Conservation (phyloP, 2,329 filamentous ascomycete genomes). For the Botrytis tulipae region DNA sequence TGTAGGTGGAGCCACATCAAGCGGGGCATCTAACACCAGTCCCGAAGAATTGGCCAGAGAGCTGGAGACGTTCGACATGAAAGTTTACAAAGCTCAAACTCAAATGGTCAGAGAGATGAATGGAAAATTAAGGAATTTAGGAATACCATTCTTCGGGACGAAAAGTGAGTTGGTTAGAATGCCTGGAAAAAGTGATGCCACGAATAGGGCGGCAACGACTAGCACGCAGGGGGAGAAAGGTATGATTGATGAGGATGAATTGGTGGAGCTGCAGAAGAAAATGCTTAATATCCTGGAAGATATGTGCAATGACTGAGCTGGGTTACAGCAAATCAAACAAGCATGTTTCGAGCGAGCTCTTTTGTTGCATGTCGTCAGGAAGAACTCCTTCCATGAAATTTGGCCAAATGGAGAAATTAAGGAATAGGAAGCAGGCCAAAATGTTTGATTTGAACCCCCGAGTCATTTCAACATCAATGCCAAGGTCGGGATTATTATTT, state of each 20-base stretch:
- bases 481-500: slow-evolving; percentile 7
- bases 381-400: slow-evolving; percentile 18
- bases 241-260: slow-evolving; percentile 43
- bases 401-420: slow-evolving; percentile 15
- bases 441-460: neutral
- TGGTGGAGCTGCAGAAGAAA: slow-evolving; percentile 45
- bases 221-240: slow-evolving; percentile 28
- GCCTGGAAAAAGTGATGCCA: slow-evolving; percentile 30
- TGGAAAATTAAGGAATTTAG: slow-evolving; percentile 53
- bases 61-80: slow-evolving; percentile 56
- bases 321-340: neutral
- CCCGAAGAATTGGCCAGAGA: slow-evolving; percentile 51
- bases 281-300: slow-evolving; percentile 53
- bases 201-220: slow-evolving; percentile 14
- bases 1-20: slow-evolving; percentile 44
- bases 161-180: slow-evolving; percentile 44
- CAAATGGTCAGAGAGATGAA: slow-evolving; percentile 60
- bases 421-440: neutral
- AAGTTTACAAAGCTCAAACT: slow-evolving; percentile 58
- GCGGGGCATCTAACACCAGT: slow-evolving; percentile 32
- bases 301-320: slow-evolving; percentile 42
- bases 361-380: slow-evolving; percentile 24
- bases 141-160: slow-evolving; percentile 60
- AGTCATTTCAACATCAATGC: slow-evolving; percentile 8
- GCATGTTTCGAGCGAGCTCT: slow-evolving; percentile 8